phyloP scores from a whole-genome alignment of 495 filamentous ascomycete genomes.

The Penicillium ochrochloron region DNA sequence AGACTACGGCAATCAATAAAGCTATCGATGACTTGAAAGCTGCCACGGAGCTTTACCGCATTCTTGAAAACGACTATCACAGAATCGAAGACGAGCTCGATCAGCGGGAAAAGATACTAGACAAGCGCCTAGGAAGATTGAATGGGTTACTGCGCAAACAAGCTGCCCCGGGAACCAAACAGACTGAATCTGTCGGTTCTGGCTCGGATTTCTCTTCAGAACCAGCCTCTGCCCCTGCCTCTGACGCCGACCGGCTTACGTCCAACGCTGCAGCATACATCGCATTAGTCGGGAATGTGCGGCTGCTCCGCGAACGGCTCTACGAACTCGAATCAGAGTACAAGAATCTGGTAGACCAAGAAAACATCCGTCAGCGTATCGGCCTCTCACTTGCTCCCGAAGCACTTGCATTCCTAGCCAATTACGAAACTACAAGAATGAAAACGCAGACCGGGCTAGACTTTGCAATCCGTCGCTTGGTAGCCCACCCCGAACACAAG shows the following conservation, averaged over 20 bases:
- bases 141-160: constrained; percentile 10
- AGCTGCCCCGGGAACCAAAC: background rate
- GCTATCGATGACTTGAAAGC: constrained; percentile 23
- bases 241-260: background rate
- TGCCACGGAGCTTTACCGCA: constrained; percentile 24
- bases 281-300: constrained; percentile 35
- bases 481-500: constrained; percentile 15
- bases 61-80: constrained; percentile 33
- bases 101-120: constrained; percentile 30
- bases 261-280: constrained; percentile 28
- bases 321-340: constrained; percentile 32
- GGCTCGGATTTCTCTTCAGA: constrained; percentile 4
- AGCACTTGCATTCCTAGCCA: constrained; percentile 30
- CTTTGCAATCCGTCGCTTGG: constrained; percentile 14
- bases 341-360: constrained; percentile 26
- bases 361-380: constrained; percentile 15
- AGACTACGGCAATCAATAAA: background rate
- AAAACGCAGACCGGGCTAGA: constrained; percentile 28
- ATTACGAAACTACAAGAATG: constrained; percentile 24
- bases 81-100: constrained; percentile 34
- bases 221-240: background rate
- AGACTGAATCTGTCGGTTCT: background rate
- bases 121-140: constrained; percentile 26
- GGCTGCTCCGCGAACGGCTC: constrained; percentile 34
- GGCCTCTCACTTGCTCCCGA: constrained; percentile 29